These are phyloP conservation scores for Colletotrichum abscissum DNA, from an alignment of 2,329 filamentous ascomycete genomes.

Conservation along the genomic window DNA sequence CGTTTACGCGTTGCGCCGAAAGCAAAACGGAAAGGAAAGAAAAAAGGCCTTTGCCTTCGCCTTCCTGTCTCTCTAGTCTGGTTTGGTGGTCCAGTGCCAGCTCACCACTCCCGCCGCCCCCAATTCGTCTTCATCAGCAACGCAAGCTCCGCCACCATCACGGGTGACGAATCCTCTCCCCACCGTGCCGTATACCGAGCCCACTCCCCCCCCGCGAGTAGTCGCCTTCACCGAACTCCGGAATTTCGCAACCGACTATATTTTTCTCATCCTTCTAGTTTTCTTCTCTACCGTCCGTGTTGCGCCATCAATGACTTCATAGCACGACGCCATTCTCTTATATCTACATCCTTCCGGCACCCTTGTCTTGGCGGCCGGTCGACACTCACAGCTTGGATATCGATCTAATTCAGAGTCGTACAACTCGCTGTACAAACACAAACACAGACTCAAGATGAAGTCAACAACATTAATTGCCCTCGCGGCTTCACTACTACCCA, in stretches of 20 bases:
- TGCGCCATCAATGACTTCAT: conserved; percentile 34
- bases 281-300: background rate
- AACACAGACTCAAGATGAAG: conserved; percentile 47
- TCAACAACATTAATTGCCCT: conserved; percentile 43
- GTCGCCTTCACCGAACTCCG: background rate
- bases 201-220: background rate
- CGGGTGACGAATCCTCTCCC: conserved; percentile 33
- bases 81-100: conserved; percentile 10
- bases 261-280: background rate
- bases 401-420: background rate
- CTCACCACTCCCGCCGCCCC: background rate
- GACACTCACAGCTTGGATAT: background rate
- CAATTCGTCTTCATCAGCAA: conserved; percentile 21
- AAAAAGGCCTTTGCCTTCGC: background rate
- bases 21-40: background rate
- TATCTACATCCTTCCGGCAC: conserved; percentile 10
- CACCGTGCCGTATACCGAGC: conserved; percentile 22
- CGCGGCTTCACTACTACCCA: conserved; percentile 43
- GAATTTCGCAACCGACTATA: conserved; percentile 1
- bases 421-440: background rate
- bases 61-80: conserved; percentile 17
- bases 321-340: conserved; percentile 14
- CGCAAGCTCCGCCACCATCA: conserved; percentile 32
- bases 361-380: conserved; percentile 6
- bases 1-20: background rate